Conservation (phyloP, 768 basidiomycete species). For the Auricularia auricula-judae region DNA sequence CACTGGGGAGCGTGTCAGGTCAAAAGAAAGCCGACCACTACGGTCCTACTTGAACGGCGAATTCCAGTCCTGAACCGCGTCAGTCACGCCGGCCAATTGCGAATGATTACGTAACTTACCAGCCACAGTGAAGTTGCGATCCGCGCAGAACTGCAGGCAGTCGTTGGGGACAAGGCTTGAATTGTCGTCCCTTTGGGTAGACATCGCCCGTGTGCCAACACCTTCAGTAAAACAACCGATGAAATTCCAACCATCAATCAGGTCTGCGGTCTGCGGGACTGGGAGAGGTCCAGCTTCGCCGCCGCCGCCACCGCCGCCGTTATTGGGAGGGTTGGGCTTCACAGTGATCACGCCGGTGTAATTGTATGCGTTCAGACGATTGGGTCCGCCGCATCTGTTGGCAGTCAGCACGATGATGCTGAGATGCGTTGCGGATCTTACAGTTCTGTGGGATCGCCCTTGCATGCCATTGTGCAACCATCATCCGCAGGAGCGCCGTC, state of each 20-base stretch:
- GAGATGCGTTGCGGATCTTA: not conserved
- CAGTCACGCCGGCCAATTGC: conserved; percentile 25
- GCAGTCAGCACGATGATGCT: not conserved
- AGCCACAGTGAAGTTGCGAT: not conserved
- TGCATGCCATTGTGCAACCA: conserved; percentile 59
- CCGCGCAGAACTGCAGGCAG: not conserved
- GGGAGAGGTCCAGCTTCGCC: conserved; percentile 19
- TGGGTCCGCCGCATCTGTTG: conserved; percentile 51
- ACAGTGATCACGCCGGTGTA: conserved; percentile 47
- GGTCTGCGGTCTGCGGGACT: conserved; percentile 36
- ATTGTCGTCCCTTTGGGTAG: not conserved
- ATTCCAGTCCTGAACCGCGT: conserved; percentile 64
- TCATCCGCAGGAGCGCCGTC: conserved; percentile 36
- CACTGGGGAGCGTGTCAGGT: conserved; percentile 33
- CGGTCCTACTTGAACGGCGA: conserved; percentile 24
- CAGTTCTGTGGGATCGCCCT: conserved; percentile 49
- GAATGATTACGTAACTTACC: not conserved
- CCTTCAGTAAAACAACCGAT: conserved; percentile 38
- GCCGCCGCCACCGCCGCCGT: conserved; percentile 23
- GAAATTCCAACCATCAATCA: conserved; percentile 49
- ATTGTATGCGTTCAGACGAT: conserved; percentile 56
- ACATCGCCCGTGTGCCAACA: not conserved
- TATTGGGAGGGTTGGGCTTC: conserved; percentile 25
- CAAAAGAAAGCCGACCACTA: conserved; percentile 16
- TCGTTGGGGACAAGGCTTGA: not conserved